Evolutionary conservation across 306 rosid species (phyloP).

Genomic region (Malus sieversii): DNA sequence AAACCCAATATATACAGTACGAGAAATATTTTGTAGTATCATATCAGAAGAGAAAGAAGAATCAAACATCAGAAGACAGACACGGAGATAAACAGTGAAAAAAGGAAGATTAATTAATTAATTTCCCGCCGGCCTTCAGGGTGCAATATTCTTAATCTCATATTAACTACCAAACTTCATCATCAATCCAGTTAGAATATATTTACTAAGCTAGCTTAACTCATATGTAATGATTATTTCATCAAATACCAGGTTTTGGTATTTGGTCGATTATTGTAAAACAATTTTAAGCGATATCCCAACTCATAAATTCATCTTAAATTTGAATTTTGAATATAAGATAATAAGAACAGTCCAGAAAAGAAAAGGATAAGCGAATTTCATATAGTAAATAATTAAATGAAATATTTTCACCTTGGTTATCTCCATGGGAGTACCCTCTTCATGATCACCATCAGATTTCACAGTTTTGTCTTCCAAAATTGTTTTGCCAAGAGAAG

Average conservation of each 20-base stretch:
- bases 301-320: neutral
- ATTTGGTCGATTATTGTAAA: neutral
- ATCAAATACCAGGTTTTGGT: neutral
- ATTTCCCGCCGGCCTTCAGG: neutral
- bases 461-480: constrained; percentile 18
- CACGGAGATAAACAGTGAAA: neutral
- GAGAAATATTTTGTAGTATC: neutral
- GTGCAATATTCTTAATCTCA: neutral
- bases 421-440: neutral
- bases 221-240: neutral
- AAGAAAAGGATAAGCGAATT: neutral
- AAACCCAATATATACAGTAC: neutral
- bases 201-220: neutral
- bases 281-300: neutral
- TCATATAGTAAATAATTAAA: neutral
- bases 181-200: neutral
- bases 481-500: constrained; percentile 8
- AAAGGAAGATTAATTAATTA: neutral
- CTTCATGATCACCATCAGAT: constrained; percentile 15
- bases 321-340: neutral
- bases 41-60: neutral
- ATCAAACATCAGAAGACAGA: neutral
- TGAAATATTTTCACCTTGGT: constrained; percentile 21
- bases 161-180: neutral
- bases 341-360: neutral